Conservation (phyloP, 345 rosid genomes). For the Citrus maxima region DNA sequence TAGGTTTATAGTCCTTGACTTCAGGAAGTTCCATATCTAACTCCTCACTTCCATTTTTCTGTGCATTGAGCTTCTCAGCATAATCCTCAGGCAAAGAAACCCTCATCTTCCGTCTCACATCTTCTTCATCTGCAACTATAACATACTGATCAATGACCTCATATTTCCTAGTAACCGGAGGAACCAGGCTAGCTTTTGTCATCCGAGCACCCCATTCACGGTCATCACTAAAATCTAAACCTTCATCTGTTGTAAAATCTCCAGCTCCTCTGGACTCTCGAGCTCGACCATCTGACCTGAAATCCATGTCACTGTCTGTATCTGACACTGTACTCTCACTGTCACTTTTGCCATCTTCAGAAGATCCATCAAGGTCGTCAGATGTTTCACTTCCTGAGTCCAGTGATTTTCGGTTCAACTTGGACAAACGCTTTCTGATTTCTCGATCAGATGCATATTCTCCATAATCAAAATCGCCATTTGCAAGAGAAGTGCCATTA, state of each 20-base stretch:
- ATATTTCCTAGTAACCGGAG: constrained; percentile 98
- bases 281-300: constrained; percentile 55
- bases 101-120: constrained; percentile 82
- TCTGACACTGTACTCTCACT: constrained; percentile 73
- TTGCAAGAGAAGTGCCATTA: constrained; percentile 44
- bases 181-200: constrained; percentile 97
- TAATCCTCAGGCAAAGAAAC: constrained; percentile 96
- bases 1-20: constrained; percentile 92
- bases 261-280: constrained; percentile 59
- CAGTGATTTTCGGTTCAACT: constrained; percentile 73
- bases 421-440: constrained; percentile 79
- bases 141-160: constrained; percentile 83
- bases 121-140: constrained; percentile 86
- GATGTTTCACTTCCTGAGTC: constrained; percentile 94
- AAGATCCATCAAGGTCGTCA: constrained; percentile 61
- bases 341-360: constrained; percentile 63
- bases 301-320: constrained; percentile 85
- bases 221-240: constrained; percentile 67
- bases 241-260: constrained; percentile 54
- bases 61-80: constrained; percentile 87
- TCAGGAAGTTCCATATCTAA: constrained; percentile 99
- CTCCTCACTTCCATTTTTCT: constrained; percentile 86
- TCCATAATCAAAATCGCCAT: constrained; percentile 59
- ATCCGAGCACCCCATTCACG: constrained; percentile 99
- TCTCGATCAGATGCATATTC: constrained; percentile 91